Evolutionary conservation across 2,329 filamentous ascomycete species (phyloP).

Genomic region (Penicillium sp.): DNA sequence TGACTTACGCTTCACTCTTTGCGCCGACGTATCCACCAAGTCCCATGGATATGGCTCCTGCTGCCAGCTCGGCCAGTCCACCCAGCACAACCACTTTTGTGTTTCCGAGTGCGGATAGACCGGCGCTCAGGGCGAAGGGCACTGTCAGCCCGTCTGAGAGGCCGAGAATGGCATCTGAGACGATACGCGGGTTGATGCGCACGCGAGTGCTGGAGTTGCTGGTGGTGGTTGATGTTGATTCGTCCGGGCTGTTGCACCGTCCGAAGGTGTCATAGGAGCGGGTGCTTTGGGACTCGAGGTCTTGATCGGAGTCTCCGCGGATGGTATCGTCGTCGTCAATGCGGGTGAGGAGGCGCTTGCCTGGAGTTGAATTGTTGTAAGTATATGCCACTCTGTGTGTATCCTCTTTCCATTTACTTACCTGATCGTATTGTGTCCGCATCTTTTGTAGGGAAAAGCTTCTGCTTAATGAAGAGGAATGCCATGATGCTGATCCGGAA

Average conservation of each 20-base stretch:
- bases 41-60: slow-evolving; percentile 69
- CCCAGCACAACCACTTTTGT: slow-evolving; percentile 62
- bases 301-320: slow-evolving; percentile 20
- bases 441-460: slow-evolving; percentile 26
- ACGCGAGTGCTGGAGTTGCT: slow-evolving; percentile 23
- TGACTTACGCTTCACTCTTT: slow-evolving; percentile 44
- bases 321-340: slow-evolving; percentile 20
- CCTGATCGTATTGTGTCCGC: slow-evolving; percentile 11
- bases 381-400: not conserved
- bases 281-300: slow-evolving; percentile 28
- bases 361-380: slow-evolving; percentile 14
- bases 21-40: slow-evolving; percentile 63
- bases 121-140: slow-evolving; percentile 68
- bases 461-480: slow-evolving; percentile 34
- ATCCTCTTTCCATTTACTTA: slow-evolving; percentile 4
- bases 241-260: slow-evolving; percentile 18
- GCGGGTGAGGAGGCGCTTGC: slow-evolving; percentile 27
- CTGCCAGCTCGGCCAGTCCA: slow-evolving; percentile 66
- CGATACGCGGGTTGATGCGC: slow-evolving; percentile 37
- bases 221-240: slow-evolving; percentile 13
- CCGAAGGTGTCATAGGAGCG: slow-evolving; percentile 31
- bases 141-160: slow-evolving; percentile 71
- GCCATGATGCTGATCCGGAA: slow-evolving; percentile 22
- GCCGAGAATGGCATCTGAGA: slow-evolving; percentile 60
- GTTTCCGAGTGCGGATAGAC: slow-evolving; percentile 53